Conservation (phyloP, 345 rosid species). For the Reutealis trisperma region DNA sequence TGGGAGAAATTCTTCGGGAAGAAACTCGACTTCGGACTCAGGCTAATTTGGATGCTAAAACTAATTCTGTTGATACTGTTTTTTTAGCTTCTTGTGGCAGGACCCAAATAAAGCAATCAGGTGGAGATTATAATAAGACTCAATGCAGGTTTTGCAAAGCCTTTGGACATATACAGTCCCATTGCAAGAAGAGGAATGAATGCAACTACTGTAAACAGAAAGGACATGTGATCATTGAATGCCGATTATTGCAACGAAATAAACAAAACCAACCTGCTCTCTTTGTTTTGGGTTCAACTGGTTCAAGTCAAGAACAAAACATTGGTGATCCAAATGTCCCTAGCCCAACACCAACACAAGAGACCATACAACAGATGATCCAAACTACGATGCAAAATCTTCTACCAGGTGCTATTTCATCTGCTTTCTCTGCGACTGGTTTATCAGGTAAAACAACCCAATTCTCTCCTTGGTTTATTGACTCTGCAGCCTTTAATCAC, state of each 20-base stretch:
- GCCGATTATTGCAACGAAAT: background rate
- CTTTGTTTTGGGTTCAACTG: background rate
- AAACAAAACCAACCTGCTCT: background rate
- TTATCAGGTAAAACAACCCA: background rate
- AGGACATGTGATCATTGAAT: background rate
- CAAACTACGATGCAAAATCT: background rate
- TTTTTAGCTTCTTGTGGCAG: background rate
- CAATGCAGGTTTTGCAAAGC: background rate
- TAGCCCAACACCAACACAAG: background rate
- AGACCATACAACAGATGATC: background rate
- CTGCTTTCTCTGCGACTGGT: background rate
- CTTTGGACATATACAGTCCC: slow-evolving; percentile 3
- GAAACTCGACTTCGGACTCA: background rate
- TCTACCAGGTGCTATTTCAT: background rate
- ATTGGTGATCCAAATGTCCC: background rate
- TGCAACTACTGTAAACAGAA: background rate
- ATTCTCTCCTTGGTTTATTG: background rate
- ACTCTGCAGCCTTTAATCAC: background rate
- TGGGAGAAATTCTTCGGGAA: background rate
- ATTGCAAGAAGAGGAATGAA: background rate
- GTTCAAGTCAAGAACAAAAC: background rate
- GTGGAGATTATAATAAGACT: background rate
- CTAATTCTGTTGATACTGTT: background rate
- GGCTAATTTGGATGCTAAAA: background rate
- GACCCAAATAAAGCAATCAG: background rate